Evolutionary conservation across 2,329 filamentous ascomycete genomes (phyloP), one percentile per base, ranked within the genome.

Genomic region (Paracorniculantispora psalliotae): DNA sequence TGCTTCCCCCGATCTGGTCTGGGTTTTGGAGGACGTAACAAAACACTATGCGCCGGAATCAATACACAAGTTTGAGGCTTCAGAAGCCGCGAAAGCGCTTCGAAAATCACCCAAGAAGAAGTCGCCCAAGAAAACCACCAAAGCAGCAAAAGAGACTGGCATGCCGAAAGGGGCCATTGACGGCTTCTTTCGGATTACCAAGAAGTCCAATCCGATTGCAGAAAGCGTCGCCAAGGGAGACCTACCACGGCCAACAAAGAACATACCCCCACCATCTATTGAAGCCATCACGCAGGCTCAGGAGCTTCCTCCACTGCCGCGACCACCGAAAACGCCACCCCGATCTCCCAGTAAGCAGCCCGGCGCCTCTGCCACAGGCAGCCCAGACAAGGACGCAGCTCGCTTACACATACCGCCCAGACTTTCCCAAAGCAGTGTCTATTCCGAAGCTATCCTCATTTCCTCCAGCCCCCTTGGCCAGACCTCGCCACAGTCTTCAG

Each of bases 1-100:
- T 0, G 80, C 79, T 9, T 79, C 84, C 28, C 76, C 84, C 1
- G 84, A 90, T 43, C 61, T 70, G n/a, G 63, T 66, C 19, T 78
- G 76, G 75, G 66, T 75, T 5, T 63, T 76, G 19, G 75, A 77
- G 53, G 64, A 62, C 4, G 63, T 75, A n/a, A 68, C 67, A 17
- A 68, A 61, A 44, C 63, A 61, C 6, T 65, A 63, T 5, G 61
- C 67, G 2, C 67, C 73, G 3, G 59, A 60, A 19, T 60, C 62
- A 5, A 59, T 74, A 9, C 56, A 63, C 2, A 63, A 65, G 5
- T 72, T 71, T 64, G 67, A 74, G 54, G 61, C 64, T 28, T 61
- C 61, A 9, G 59, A 67, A 39, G 37, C 56, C 10, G 57, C 54
- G 30, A 67, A 68, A 61, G 47, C 61, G 3, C 59, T 63, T n/a